phyloP scores from a whole-genome alignment of 2,329 filamentous ascomycete genomes.

The Aspergillus brunneoviolaceus region DNA sequence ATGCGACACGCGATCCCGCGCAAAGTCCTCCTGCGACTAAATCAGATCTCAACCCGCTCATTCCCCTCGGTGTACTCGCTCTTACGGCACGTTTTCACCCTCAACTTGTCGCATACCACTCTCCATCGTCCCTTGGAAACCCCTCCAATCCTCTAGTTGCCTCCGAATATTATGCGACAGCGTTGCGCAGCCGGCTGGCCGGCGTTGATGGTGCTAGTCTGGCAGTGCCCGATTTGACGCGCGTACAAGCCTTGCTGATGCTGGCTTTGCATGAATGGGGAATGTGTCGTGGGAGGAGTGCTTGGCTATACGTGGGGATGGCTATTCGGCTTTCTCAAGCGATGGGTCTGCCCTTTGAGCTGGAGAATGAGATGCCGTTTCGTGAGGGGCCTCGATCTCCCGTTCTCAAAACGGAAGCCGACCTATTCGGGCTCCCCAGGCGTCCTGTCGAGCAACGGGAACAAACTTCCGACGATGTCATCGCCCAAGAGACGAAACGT shows the following conservation, averaged over 20 bases:
- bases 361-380: conserved; percentile 49
- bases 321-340: conserved; percentile 47
- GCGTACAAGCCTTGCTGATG: conserved; percentile 56
- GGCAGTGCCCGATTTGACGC: conserved; percentile 48
- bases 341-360: conserved; percentile 47
- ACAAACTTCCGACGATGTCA: conserved; percentile 48
- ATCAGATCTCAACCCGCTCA: conserved; percentile 45
- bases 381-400: conserved; percentile 44
- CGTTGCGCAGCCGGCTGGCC: conserved; percentile 50
- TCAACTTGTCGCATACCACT: conserved; percentile 49
- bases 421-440: conserved; percentile 39
- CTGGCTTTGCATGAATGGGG: conserved; percentile 59
- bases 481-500: conserved; percentile 54
- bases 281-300: conserved; percentile 53
- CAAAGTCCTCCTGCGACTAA: conserved; percentile 28
- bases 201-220: conserved; percentile 44
- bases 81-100: conserved; percentile 58
- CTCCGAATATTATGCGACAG: conserved; percentile 56
- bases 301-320: conserved; percentile 53
- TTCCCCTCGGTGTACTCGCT: conserved; percentile 57
- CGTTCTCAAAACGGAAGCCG: conserved; percentile 36
- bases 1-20: conserved; percentile 24
- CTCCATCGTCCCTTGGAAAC: conserved; percentile 43
- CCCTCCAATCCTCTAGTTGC: conserved; percentile 51
- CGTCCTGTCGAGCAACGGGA: conserved; percentile 35